Conservation (phyloP, 495 filamentous ascomycete genomes). For the Podospora didyma region DNA sequence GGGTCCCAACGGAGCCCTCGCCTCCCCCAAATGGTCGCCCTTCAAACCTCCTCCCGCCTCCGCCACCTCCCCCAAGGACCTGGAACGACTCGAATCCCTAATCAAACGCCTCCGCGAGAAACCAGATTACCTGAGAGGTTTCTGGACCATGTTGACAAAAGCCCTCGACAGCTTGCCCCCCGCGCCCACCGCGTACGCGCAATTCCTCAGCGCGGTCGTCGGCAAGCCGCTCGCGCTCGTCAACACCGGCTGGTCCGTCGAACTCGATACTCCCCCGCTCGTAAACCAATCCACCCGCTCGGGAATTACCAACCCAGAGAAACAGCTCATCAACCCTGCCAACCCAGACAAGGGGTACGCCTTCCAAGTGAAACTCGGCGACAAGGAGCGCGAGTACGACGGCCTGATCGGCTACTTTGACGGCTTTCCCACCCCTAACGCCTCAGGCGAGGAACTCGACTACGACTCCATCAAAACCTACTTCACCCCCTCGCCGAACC, state of each 20-base stretch:
- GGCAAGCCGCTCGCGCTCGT: constrained; percentile 48
- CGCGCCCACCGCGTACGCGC: constrained; percentile 33
- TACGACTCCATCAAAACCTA: constrained; percentile 31
- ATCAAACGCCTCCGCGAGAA: constrained; percentile 21
- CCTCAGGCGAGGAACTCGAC: constrained; percentile 16
- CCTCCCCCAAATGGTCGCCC: constrained; percentile 31
- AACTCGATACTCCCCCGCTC: constrained; percentile 28
- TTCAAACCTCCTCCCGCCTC: constrained; percentile 27
- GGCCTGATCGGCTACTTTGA: constrained; percentile 44
- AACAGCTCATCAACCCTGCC: neutral
- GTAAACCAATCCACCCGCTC: constrained; percentile 10
- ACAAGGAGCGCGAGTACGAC: constrained; percentile 32
- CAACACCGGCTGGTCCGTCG: constrained; percentile 43
- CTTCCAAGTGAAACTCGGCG: constrained; percentile 42
- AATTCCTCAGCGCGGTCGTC: constrained; percentile 34
- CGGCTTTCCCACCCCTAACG: neutral
- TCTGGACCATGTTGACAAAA: constrained; percentile 34
- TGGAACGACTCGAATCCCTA: constrained; percentile 32
- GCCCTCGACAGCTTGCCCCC: constrained; percentile 16
- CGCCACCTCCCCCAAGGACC: neutral
- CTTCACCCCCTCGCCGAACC: constrained; percentile 13
- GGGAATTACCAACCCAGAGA: neutral
- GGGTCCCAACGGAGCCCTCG: constrained; percentile 15
- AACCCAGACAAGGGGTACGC: constrained; percentile 18
- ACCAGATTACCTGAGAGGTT: constrained; percentile 34